Base-by-base conservation (phyloP, 495 filamentous ascomycete genomes). In the Cairneyella variabilis region DNA sequence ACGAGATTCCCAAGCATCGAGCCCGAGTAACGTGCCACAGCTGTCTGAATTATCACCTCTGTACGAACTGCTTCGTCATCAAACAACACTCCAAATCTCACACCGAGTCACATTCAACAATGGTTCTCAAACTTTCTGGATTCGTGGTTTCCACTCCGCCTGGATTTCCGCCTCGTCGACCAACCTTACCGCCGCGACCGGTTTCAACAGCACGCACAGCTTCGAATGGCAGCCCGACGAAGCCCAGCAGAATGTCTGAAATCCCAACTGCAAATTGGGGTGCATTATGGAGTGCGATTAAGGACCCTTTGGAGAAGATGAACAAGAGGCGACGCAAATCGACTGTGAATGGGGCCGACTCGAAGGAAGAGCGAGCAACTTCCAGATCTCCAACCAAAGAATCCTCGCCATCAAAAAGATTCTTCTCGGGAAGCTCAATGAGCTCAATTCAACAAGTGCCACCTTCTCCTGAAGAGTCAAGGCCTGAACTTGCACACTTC, bases 201-300 rank as follows among this genome's bases (percentile, higher is more conserved):
- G 48, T 18, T 3, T 20, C 30, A 2, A 16, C 27, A 8, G 32
- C 38, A 8, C 39, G 20, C 28, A 22, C 40, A 21, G 7, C 7
- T 14, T n/a, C n/a, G n/a, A n/a, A n/a, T n/a, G n/a, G n/a, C n/a
- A n/a, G n/a, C n/a, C n/a, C n/a, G n/a, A 44, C 25, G 16, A 28
- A 45, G 9, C 5, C 39, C 10, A 17, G 8, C 5, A 40, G 36
- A 16, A 17, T 34, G 9, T 17, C 43, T 32, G 52, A 54, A 40
- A 48, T 54, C n/a, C 52, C 52, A 26, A 48, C 43, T 3, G 52
- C 52, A 6, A 45, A 54, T 20, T 54, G 43, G 52, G 52, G 52
- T 22, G 32, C 41, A 17, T 17, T 54, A 28, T 54, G 52, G 52
- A 54, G 26, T 40, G 28, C 47, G 16, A 36, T 54, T 26, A 54